A percentile compares a stretch with the other conserved stretches of the same genome.
These are phyloP conservation scores for Clausena lansium DNA, from an alignment of 345 rosid genomes.

Conservation along the genomic window DNA sequence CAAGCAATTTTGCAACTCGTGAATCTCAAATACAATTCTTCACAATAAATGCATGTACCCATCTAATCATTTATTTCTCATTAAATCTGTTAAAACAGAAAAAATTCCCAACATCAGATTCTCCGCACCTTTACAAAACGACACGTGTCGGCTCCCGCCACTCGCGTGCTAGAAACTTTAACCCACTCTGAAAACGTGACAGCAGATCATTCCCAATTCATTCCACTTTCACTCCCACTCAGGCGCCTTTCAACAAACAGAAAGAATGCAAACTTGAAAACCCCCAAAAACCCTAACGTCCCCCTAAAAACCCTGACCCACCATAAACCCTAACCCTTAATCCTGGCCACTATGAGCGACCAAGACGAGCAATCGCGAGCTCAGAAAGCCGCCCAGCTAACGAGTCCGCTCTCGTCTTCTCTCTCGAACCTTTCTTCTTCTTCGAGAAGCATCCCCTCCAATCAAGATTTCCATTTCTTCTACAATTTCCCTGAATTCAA, in stretches of 20 bases:
- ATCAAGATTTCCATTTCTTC: conserved; percentile 80
- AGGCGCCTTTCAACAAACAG: background rate
- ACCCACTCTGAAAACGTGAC: background rate
- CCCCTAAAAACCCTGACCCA: background rate
- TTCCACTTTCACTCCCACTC: background rate
- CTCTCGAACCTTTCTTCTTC: conserved; percentile 49
- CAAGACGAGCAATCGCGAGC: conserved; percentile 30
- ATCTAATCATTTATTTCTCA: background rate
- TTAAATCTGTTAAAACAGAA: background rate
- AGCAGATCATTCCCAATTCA: background rate
- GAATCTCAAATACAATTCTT: background rate
- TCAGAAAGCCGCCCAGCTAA: conserved; percentile 29
- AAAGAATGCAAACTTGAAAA: background rate
- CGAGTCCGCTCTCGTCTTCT: conserved; percentile 42
- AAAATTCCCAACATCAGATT: background rate
- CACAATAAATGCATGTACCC: background rate
- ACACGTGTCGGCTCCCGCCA: background rate
- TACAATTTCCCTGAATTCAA: conserved; percentile 76
- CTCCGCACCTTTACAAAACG: background rate
- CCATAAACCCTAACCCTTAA: conserved; percentile 19
- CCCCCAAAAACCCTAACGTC: background rate
- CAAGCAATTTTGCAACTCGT: too few species aligned
- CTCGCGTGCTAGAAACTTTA: background rate
- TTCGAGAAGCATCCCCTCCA: conserved; percentile 55
- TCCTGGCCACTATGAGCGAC: conserved; percentile 19